Evolutionary conservation across 306 rosid genomes (phyloP), one percentile per base, ranked within the genome.

Genomic region (Ormosia semicastrata): DNA sequence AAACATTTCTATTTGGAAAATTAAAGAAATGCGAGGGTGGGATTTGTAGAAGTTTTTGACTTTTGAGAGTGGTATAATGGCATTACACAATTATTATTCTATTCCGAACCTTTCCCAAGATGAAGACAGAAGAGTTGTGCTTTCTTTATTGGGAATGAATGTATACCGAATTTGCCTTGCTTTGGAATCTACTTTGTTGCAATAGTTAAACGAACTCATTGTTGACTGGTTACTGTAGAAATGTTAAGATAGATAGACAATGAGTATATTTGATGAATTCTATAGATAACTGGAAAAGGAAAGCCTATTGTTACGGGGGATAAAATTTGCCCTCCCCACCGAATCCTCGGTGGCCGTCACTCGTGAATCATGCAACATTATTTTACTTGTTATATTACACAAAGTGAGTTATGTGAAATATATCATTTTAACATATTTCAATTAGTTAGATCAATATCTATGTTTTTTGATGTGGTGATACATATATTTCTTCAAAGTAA

Each of bases 171-270:
- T n/a, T 37, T 68, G n/a, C 0, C 13, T 18, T 78, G 78, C 74
- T 71, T 77, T 44, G 50, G 83, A 65, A 56, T 66, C 53, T 66
- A 6, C 68, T 56, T 53, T 77, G 15, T 15, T 6, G 18, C 40
- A 68, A 39, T 73, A 10, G 58, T 40, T 9, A 30, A 63, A 66
- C 2, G 41, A 59, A 37, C 44, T 9, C 6, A 40, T 37, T 12
- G 5, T 69, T 79, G 62, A 69, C 70, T 6, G 15, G 18, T 4
- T 10, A 66, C 74, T 36, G 75, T 49, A 36, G 32, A 36, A 2
- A 37, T 77, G 74, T 11, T 18, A 44, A 18, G 2, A n/a, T 33
- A 24, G 34, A 40, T 36, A 14, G n/a, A 8, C 7, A 66, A 66
- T n/a, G 33, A 33, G 36, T 3, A 0, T n/a, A 40, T 65, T n/a